phyloP scores from a whole-genome alignment of 805 yeast genomes.

The Sugiyamaella americana region DNA sequence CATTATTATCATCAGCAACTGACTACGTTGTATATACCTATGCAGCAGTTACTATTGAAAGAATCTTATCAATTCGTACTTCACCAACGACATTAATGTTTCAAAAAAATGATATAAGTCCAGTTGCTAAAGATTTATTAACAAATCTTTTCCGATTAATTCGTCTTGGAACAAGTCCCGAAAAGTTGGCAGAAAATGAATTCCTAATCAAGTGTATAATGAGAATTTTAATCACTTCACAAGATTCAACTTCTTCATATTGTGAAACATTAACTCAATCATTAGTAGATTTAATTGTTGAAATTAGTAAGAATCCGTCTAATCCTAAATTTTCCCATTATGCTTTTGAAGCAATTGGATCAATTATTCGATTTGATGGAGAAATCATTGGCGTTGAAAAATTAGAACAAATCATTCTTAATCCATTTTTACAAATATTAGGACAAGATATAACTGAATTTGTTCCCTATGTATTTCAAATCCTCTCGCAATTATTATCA shows the following conservation, averaged over 20 bases:
- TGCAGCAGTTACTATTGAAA: constrained; percentile 88
- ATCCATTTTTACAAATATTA: constrained; percentile 59
- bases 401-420: constrained; percentile 52
- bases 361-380: constrained; percentile 51
- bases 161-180: constrained; percentile 57
- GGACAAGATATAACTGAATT: constrained; percentile 89
- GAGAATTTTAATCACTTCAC: constrained; percentile 75
- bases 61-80: constrained; percentile 70
- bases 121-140: constrained; percentile 55
- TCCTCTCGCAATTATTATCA: constrained; percentile 74
- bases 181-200: constrained; percentile 91
- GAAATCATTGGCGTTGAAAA: constrained; percentile 32
- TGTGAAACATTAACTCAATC: constrained; percentile 49
- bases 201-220: constrained; percentile 83
- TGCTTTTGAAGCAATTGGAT: constrained; percentile 81
- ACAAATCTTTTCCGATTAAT: constrained; percentile 63
- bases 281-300: constrained; percentile 58
- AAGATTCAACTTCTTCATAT: constrained; percentile 36
- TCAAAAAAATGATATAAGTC: constrained; percentile 63
- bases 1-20: constrained; percentile 51
- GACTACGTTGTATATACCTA: constrained; percentile 87
- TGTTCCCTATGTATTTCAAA: constrained; percentile 86
- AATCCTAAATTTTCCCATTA: constrained; percentile 92
- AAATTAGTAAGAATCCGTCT: constrained; percentile 83
- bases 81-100: constrained; percentile 45